Conservation (phyloP, 2,329 filamentous ascomycete genomes). For the Byssochlamys sp. region DNA sequence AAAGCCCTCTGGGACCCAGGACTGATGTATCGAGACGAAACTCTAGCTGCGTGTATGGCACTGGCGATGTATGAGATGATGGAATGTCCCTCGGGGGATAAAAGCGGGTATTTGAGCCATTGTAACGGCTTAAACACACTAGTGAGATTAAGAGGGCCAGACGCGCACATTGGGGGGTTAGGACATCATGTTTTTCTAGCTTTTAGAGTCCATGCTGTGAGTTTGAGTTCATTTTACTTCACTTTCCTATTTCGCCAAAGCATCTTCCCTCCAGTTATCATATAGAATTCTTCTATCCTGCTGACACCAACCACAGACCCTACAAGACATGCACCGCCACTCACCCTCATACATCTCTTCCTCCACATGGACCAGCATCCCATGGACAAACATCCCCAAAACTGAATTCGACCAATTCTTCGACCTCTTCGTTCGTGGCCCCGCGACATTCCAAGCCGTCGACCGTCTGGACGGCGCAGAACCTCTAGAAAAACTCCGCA, state of each 20-base stretch:
- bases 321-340: conserved; percentile 16
- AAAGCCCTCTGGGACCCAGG: conserved; percentile 22
- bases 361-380: conserved; percentile 20
- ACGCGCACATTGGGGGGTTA: conserved; percentile 20
- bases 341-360: conserved; percentile 18
- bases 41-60: conserved; percentile 27
- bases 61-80: conserved; percentile 26
- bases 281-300: neutral
- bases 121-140: conserved; percentile 23
- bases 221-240: no score
- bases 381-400: conserved; percentile 21
- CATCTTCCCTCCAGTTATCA: neutral
- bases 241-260: neutral
- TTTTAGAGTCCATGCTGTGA: conserved; percentile 17
- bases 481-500: conserved; percentile 6
- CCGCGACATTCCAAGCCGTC: conserved; percentile 14
- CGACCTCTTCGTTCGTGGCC: conserved; percentile 20
- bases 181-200: conserved; percentile 26
- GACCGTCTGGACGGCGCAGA: conserved; percentile 8
- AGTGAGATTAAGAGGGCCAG: conserved; percentile 22
- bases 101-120: conserved; percentile 22
- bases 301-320: conserved; percentile 15
- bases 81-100: conserved; percentile 25
- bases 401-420: conserved; percentile 16
- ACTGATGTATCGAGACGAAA: conserved; percentile 26